These are phyloP conservation scores for Amoebophrya sp. DNA, from an alignment of 169 alveolate genomes.

Conservation along the genomic window DNA sequence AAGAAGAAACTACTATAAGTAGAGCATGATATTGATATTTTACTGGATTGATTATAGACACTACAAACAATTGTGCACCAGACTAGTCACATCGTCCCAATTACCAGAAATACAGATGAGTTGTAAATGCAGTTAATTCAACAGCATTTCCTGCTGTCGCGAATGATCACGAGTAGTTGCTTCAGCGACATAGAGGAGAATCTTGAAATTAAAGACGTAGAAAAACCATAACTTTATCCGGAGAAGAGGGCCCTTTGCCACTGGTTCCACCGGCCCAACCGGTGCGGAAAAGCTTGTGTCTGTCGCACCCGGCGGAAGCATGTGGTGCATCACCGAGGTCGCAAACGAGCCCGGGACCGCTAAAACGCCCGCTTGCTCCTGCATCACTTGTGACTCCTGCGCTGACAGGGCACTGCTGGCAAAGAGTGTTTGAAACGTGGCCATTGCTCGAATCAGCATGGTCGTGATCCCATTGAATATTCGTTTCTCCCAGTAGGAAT, in stretches of 20 bases:
- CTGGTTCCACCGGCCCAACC: neutral
- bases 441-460: constrained; percentile 68
- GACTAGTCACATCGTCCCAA: too few relatives aligned
- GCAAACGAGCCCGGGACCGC: neutral
- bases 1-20: too few relatives aligned
- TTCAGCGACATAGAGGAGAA: too few relatives aligned
- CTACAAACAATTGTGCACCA: too few relatives aligned
- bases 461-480: constrained; percentile 80
- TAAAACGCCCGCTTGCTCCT: neutral
- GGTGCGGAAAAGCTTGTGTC: neutral
- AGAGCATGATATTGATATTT: too few relatives aligned
- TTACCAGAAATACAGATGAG: too few relatives aligned
- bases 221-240: too few relatives aligned
- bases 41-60: too few relatives aligned
- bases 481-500: constrained; percentile 82
- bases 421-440: constrained; percentile 55
- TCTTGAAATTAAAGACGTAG: too few relatives aligned
- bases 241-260: constrained; percentile 56
- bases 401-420: neutral
- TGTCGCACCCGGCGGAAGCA: neutral
- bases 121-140: too few relatives aligned
- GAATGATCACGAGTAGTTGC: too few relatives aligned
- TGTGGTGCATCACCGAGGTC: neutral
- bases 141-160: too few relatives aligned
- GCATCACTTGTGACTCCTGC: neutral